Evolutionary conservation across 78 protist species (phyloP).

Genomic region (Mastigamoeba balamuthi): DNA sequence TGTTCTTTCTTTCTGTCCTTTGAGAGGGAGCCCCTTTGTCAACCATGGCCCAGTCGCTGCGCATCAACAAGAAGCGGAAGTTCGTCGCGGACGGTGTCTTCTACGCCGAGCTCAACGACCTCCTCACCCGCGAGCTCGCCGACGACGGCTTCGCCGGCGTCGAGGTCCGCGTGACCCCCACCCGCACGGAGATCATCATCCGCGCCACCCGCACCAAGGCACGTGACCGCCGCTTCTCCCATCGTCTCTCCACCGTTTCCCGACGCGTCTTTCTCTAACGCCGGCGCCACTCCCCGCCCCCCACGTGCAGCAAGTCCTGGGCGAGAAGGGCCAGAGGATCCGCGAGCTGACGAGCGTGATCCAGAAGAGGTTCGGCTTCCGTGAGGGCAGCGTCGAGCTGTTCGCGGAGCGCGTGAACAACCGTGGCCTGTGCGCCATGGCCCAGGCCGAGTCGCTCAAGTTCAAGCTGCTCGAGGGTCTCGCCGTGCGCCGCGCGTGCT

Average conservation of each 20-base stretch:
- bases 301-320: conserved; percentile 31
- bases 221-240: too few relatives aligned
- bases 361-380: conserved; percentile 94
- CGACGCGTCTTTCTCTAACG: too few relatives aligned
- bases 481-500: conserved; percentile 96
- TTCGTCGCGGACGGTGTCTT: conserved; percentile 98
- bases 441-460: conserved; percentile 98
- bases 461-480: conserved; percentile 93
- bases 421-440: conserved; percentile 97
- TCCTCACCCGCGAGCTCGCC: conserved; percentile 90
- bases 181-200: conserved; percentile 96
- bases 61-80: too few relatives aligned
- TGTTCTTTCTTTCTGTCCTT: too few relatives aligned
- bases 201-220: conserved; percentile 92
- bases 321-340: conserved; percentile 94
- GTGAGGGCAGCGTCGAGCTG: conserved; percentile 81
- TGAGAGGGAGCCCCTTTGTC: too few relatives aligned
- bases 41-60: too few relatives aligned
- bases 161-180: conserved; percentile 92
- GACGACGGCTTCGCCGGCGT: conserved; percentile 96
- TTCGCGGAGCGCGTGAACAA: conserved; percentile 90
- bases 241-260: too few relatives aligned
- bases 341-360: conserved; percentile 93
- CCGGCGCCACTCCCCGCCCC: background rate
- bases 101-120: conserved; percentile 98